These are phyloP conservation scores for Trypanosoma platydactyli DNA, from an alignment of 208 protist species.

Conservation along the genomic window DNA sequence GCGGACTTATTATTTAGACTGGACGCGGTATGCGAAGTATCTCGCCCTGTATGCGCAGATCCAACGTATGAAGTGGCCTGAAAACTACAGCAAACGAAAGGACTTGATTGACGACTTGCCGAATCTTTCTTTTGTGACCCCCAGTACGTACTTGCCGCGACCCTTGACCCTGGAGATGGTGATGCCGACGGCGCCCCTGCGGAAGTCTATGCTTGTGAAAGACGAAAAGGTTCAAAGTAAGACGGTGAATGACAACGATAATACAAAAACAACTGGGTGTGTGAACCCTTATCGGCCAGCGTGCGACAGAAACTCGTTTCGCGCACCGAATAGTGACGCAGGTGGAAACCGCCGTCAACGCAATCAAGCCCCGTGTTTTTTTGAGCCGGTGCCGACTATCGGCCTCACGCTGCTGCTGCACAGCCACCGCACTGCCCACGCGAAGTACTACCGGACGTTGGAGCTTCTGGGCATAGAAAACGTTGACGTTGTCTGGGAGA, in stretches of 20 bases:
- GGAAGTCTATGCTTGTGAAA: background rate
- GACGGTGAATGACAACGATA: no score
- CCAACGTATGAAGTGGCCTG: constrained; percentile 16
- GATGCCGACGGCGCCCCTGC: background rate
- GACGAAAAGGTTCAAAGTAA: background rate
- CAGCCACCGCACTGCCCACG: constrained; percentile 73
- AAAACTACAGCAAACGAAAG: background rate
- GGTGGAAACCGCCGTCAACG: constrained; percentile 12
- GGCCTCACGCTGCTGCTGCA: constrained; percentile 75
- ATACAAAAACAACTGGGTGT: no score
- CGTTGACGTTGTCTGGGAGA: constrained; percentile 65
- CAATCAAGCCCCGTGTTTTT: constrained; percentile 23
- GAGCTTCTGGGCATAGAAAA: constrained; percentile 74
- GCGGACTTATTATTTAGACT: constrained; percentile 38
- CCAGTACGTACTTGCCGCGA: constrained; percentile 24
- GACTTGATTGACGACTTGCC: background rate
- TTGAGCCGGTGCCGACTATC: constrained; percentile 70
- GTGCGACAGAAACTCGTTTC: background rate
- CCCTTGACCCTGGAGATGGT: background rate
- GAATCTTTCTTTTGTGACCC: constrained; percentile 21
- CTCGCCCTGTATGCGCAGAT: constrained; percentile 76
- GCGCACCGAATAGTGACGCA: background rate
- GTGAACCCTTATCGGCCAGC: no score
- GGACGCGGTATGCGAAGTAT: constrained; percentile 84
- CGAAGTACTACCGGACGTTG: constrained; percentile 81